Percentiles rank a stretch among this genome's conserved stretches.
Evolutionary conservation across 1,284 basidiomycete species (phyloP).

Genomic region (Tilletia setariae): DNA sequence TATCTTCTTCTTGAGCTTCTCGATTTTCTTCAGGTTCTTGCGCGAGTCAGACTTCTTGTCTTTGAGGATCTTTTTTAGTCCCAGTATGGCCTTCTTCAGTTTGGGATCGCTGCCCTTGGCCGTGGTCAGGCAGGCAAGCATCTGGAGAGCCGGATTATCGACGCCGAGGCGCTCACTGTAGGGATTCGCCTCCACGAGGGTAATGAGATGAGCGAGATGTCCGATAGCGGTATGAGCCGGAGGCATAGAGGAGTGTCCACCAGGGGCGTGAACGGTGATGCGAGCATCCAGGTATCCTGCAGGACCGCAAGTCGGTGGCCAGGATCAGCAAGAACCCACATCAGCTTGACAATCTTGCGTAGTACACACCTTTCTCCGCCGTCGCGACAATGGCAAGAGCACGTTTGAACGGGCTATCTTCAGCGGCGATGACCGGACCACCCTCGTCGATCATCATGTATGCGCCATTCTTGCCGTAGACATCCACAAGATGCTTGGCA

Average conservation of each 20-base stretch:
- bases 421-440: constrained; percentile 28
- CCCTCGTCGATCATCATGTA: constrained; percentile 50
- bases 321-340: too few species aligned
- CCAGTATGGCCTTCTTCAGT: constrained; percentile 57
- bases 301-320: background rate
- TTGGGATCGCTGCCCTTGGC: constrained; percentile 58
- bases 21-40: background rate
- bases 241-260: constrained; percentile 68
- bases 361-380: constrained; percentile 63
- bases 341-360: too few species aligned
- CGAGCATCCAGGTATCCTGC: constrained; percentile 26
- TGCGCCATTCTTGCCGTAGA: constrained; percentile 36
- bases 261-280: constrained; percentile 56
- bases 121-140: constrained; percentile 60
- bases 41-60: constrained; percentile 47
- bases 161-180: constrained; percentile 54
- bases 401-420: constrained; percentile 24
- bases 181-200: constrained; percentile 62
- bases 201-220: constrained; percentile 63
- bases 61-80: constrained; percentile 54
- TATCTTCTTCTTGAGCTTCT: constrained; percentile 7
- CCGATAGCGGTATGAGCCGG: constrained; percentile 64
- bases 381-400: constrained; percentile 58
- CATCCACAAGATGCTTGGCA: constrained; percentile 27
- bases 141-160: constrained; percentile 56